These are phyloP conservation scores for Ogataea neopini DNA, from an alignment of 805 yeast species.

Conservation along the genomic window DNA sequence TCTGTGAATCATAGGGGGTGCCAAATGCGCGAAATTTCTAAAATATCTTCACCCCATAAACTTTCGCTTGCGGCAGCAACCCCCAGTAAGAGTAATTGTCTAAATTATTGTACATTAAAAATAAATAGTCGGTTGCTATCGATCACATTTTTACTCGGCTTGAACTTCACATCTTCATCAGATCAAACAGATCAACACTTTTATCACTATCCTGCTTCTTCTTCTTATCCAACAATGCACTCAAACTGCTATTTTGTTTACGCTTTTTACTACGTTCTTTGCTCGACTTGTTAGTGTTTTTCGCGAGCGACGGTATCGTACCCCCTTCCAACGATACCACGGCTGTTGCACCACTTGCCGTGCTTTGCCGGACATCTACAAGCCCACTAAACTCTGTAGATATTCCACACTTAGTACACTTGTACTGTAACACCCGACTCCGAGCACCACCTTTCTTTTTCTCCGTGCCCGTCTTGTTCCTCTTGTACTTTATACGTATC, in stretches of 20 bases:
- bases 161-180: constrained; percentile 23
- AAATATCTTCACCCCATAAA: neutral
- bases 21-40: neutral
- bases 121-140: neutral
- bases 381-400: constrained; percentile 13
- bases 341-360: constrained; percentile 1
- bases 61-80: constrained; percentile 1
- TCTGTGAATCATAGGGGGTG: constrained; percentile 8
- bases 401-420: constrained; percentile 25
- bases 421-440: constrained; percentile 18
- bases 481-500: constrained; percentile 15
- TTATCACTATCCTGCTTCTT: constrained; percentile 16
- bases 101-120: neutral
- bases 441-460: constrained; percentile 7
- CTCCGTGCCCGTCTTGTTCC: constrained; percentile 3
- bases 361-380: neutral
- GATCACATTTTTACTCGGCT: neutral
- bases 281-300: constrained; percentile 12
- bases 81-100: neutral
- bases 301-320: neutral
- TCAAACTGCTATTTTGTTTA: constrained; percentile 29
- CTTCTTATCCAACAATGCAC: constrained; percentile 23
- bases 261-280: constrained; percentile 26
- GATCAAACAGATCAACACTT: constrained; percentile 29
- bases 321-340: neutral